Conservation (phyloP, 2,329 filamentous ascomycete genomes). For the Cephalotrichum gorgonifer region DNA sequence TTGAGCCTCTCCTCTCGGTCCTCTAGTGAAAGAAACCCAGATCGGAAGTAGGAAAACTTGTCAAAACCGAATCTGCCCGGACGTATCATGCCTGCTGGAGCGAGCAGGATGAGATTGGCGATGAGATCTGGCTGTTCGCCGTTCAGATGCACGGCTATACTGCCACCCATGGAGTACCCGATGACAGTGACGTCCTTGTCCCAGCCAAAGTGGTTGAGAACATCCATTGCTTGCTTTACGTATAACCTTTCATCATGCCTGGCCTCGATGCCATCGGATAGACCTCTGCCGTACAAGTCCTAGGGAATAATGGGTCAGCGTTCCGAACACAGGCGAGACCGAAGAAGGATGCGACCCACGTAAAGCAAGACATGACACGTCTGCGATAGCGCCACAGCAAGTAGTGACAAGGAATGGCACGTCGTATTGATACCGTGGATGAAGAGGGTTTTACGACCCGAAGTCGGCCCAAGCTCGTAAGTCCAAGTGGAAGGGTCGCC, state of each 20-base stretch:
- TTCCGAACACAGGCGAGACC: conserved; percentile 7
- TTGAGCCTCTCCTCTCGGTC: neutral
- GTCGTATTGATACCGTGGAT: conserved; percentile 79
- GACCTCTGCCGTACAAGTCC: conserved; percentile 61
- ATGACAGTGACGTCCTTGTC: conserved; percentile 49
- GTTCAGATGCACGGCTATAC: conserved; percentile 64
- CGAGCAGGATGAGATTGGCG: conserved; percentile 61
- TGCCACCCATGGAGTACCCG: conserved; percentile 76
- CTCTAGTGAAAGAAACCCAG: neutral
- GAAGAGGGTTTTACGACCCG: conserved; percentile 63
- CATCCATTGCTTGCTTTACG: neutral
- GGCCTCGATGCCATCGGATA: conserved; percentile 40
- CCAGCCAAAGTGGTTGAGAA: conserved; percentile 12
- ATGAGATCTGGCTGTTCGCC: conserved; percentile 61
- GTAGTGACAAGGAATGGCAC: conserved; percentile 56
- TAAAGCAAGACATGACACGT: conserved; percentile 71
- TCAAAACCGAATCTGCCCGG: conserved; percentile 38
- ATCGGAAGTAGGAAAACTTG: conserved; percentile 16
- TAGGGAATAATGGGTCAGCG: conserved; percentile 14
- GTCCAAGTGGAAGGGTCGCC: conserved; percentile 64
- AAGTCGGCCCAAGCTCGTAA: conserved; percentile 70
- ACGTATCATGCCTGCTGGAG: conserved; percentile 64
- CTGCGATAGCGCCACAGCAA: conserved; percentile 55
- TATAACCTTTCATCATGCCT: neutral
- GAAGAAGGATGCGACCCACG: conserved; percentile 22